Conservation (phyloP, 2,329 filamentous ascomycete species). For the Calonectria pseudoreteaudii region DNA sequence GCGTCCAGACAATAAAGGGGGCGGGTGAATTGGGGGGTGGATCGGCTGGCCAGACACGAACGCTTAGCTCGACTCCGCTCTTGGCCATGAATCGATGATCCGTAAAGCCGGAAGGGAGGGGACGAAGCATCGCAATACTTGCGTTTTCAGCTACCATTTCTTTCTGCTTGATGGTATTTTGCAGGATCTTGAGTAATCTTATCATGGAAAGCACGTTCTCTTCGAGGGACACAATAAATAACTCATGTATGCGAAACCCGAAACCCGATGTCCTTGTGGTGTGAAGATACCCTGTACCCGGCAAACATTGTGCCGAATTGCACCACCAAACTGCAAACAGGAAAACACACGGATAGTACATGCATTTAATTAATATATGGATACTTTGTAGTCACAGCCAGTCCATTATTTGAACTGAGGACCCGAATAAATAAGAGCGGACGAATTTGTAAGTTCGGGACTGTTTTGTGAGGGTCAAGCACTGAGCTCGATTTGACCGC, state of each 20-base stretch:
- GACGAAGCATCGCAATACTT: background rate
- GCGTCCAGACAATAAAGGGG: background rate
- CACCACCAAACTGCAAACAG: background rate
- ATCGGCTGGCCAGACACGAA: background rate
- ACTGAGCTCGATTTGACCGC: background rate
- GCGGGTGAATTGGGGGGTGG: background rate
- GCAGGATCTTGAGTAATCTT: too few relatives aligned
- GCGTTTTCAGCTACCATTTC: background rate
- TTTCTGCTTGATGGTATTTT: too few relatives aligned
- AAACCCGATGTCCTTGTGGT: background rate
- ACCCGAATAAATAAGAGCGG: too few relatives aligned
- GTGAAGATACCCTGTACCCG: background rate
- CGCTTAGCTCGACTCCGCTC: slow-evolving; percentile 5
- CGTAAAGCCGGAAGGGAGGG: background rate
- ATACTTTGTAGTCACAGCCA: background rate
- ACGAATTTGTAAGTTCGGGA: background rate
- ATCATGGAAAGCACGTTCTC: too few relatives aligned
- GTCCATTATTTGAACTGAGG: too few relatives aligned
- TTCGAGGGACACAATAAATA: background rate
- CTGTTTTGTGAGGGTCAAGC: background rate
- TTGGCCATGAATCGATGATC: background rate
- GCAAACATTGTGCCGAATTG: background rate
- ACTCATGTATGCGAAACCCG: background rate
- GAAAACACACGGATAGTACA: too few relatives aligned
- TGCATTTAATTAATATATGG: background rate